phyloP scores from a whole-genome alignment of 1,284 basidiomycete species.

The Ganoderma sp. region DNA sequence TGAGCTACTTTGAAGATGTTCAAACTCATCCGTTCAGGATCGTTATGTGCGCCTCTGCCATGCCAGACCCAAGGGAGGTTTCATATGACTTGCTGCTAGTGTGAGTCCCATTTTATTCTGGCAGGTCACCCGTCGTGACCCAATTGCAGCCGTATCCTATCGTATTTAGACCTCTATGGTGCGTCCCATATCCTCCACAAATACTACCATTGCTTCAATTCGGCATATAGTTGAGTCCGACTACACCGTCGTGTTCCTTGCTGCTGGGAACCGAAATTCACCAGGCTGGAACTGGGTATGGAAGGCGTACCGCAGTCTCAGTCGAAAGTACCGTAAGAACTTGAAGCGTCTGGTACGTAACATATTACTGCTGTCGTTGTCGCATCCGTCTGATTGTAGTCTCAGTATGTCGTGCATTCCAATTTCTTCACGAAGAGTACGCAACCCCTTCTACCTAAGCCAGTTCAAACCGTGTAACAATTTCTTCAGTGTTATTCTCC shows the following conservation, averaged over 20 bases:
- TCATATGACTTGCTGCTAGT: conserved; percentile 78
- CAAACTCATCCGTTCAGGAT: conserved; percentile 59
- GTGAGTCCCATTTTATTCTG: conserved; percentile 52
- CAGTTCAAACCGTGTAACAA: conserved; percentile 1
- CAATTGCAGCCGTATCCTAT: conserved; percentile 64
- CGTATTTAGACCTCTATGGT: conserved; percentile 83
- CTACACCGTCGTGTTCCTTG: conserved; percentile 86
- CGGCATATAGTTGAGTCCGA: conserved; percentile 76
- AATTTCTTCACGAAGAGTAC: conserved; percentile 86
- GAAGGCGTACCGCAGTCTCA: conserved; percentile 84
- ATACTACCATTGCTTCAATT: not conserved
- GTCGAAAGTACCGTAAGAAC: conserved; percentile 86
- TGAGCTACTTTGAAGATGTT: no score
- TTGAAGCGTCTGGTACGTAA: conserved; percentile 74
- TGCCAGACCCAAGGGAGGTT: conserved; percentile 78
- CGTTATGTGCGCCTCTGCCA: conserved; percentile 77
- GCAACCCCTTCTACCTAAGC: conserved; percentile 31
- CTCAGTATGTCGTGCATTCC: conserved; percentile 82
- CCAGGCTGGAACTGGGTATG: conserved; percentile 90
- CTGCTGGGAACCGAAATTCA: conserved; percentile 75
- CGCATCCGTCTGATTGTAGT: conserved; percentile 16
- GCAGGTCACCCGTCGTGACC: not conserved
- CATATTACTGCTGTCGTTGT: not conserved
- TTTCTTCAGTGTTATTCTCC: conserved; percentile 75
- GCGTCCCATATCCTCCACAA: conserved; percentile 30